Conservation (phyloP, 78 protist species). For the Polysphondylium violaceum region DNA sequence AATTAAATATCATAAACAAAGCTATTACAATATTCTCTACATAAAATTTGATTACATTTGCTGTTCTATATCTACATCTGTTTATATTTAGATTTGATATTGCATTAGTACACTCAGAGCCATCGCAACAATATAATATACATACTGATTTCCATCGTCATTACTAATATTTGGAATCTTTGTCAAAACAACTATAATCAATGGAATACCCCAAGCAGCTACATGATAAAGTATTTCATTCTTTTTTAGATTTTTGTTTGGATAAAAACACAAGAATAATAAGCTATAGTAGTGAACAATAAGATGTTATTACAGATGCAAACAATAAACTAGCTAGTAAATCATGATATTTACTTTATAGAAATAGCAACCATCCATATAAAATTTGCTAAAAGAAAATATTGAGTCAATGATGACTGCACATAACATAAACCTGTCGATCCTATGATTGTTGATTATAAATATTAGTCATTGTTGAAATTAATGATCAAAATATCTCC, state of each 20-base stretch:
- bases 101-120: background rate
- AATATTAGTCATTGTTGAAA: too few species aligned
- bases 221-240: constrained; percentile 48
- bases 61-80: constrained; percentile 43
- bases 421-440: constrained; percentile 29
- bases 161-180: constrained; percentile 31
- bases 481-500: background rate
- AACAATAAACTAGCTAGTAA: too few species aligned
- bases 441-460: too few species aligned
- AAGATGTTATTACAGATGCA: background rate
- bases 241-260: constrained; percentile 57
- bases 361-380: constrained; percentile 58
- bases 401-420: constrained; percentile 45
- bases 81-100: background rate
- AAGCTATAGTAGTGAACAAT: constrained; percentile 40
- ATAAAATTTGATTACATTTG: constrained; percentile 27
- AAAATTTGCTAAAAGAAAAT: constrained; percentile 56
- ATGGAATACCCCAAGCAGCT: constrained; percentile 35
- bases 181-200: constrained; percentile 15
- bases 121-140: background rate
- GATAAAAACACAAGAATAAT: constrained; percentile 39
- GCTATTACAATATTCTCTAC: constrained; percentile 11
- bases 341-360: constrained; percentile 42
- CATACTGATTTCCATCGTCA: constrained; percentile 38
- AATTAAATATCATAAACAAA: constrained; percentile 23